Percentiles rank a stretch among this genome's conserved stretches.
These are phyloP conservation scores for Licmophora abbreviata DNA, from an alignment of 108 stramenopile species.

Conservation along the genomic window DNA sequence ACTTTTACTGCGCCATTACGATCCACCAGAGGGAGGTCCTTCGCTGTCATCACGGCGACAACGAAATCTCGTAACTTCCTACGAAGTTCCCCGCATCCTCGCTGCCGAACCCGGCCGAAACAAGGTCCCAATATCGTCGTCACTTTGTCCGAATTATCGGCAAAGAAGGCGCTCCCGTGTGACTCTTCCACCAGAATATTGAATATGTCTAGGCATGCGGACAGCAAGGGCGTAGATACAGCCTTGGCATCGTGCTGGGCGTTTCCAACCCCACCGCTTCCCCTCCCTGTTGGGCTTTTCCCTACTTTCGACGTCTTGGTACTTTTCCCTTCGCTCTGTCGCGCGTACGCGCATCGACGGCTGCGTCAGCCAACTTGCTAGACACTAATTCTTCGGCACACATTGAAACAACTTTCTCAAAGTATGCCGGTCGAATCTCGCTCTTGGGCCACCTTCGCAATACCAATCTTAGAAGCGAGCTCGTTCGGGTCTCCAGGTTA, in stretches of 20 bases:
- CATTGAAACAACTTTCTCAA: slow-evolving; percentile 54
- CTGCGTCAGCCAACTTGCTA: too few species aligned
- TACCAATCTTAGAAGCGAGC: slow-evolving; percentile 20
- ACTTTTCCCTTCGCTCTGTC: slow-evolving; percentile 2
- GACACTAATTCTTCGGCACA: slow-evolving; percentile 18
- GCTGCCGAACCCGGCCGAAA: slow-evolving; percentile 12
- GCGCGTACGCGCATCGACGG: too few species aligned
- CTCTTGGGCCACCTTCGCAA: slow-evolving; percentile 19
- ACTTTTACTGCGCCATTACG: too few species aligned
- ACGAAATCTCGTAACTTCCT: slow-evolving; percentile 16
- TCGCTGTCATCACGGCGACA: slow-evolving; percentile 10
- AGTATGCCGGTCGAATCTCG: slow-evolving; percentile 31
- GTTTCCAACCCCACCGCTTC: not conserved
- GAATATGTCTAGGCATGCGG: slow-evolving; percentile 39
- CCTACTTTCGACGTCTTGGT: not conserved
- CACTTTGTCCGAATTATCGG: slow-evolving; percentile 18
- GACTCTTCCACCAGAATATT: slow-evolving; percentile 14
- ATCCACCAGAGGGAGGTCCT: too few species aligned
- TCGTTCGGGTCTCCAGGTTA: slow-evolving; percentile 14
- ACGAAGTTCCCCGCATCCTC: slow-evolving; percentile 8
- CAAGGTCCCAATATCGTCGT: slow-evolving; percentile 21
- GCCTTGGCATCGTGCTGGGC: slow-evolving; percentile 2
- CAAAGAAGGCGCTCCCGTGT: slow-evolving; percentile 25
- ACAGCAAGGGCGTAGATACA: slow-evolving; percentile 12
- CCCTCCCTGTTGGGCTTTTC: not conserved